phyloP scores from a whole-genome alignment of 2,329 filamentous ascomycete species.

The Xylariaceae sp. region DNA sequence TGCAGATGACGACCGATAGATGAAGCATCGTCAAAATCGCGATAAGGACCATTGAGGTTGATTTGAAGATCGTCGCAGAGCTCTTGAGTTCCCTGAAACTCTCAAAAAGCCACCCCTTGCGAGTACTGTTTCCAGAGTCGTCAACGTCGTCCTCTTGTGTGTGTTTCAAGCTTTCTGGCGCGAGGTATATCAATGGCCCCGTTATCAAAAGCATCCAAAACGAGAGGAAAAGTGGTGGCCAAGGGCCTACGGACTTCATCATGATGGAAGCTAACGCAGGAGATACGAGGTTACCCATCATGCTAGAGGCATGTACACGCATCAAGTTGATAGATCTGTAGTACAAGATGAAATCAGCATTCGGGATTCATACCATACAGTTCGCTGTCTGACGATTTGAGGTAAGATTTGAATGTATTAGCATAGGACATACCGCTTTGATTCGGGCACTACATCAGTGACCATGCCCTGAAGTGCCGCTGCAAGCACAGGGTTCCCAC shows the following conservation, averaged over 20 bases:
- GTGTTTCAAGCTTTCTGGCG: constrained; percentile 27
- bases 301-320: constrained; percentile 25
- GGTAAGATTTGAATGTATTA: neutral
- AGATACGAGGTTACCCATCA: constrained; percentile 34
- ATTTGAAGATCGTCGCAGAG: constrained; percentile 19
- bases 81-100: constrained; percentile 18
- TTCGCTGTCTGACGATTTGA: neutral
- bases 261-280: constrained; percentile 34
- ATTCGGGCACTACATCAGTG: constrained; percentile 35
- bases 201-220: constrained; percentile 16
- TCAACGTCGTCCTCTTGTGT: neutral
- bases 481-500: constrained; percentile 31
- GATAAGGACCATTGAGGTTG: constrained; percentile 20
- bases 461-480: constrained; percentile 34
- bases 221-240: constrained; percentile 30
- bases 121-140: neutral
- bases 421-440: constrained; percentile 28
- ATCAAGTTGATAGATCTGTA: constrained; percentile 36
- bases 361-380: neutral
- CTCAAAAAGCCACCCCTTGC: constrained; percentile 8
- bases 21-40: constrained; percentile 20
- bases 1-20: constrained; percentile 19
- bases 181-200: constrained; percentile 18
- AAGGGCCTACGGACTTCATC: constrained; percentile 32
- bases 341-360: neutral